Evolutionary conservation across 2,329 filamentous ascomycete species (phyloP).

Genomic region (Emmonsia crescens): DNA sequence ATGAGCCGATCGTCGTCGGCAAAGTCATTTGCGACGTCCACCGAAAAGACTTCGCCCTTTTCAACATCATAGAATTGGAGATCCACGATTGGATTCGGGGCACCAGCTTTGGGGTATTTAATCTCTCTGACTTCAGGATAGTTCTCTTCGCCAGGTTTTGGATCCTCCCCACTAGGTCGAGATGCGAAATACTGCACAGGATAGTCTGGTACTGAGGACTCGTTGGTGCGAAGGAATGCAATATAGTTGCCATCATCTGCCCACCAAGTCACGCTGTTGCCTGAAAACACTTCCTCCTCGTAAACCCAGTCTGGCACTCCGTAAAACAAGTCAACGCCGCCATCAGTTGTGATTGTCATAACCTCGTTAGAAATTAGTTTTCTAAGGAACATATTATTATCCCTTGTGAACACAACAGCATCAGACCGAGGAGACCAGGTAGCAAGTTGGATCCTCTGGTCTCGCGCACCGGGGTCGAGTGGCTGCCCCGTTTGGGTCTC

Average conservation of each 20-base stretch:
- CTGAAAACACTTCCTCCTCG: constrained; percentile 71
- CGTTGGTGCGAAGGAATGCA: constrained; percentile 87
- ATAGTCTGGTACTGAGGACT: constrained; percentile 81
- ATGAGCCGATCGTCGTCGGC: constrained; percentile 74
- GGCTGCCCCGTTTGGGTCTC: constrained; percentile 65
- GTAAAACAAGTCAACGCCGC: constrained; percentile 82
- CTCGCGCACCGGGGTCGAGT: constrained; percentile 57
- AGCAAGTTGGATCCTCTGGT: constrained; percentile 66
- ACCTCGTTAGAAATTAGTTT: constrained; percentile 50
- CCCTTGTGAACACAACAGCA: constrained; percentile 74
- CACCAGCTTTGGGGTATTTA: constrained; percentile 95
- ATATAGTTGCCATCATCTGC: constrained; percentile 79
- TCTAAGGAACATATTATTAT: constrained; percentile 84
- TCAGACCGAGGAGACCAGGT: constrained; percentile 82
- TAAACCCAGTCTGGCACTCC: constrained; percentile 97
- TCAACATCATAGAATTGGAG: constrained; percentile 79
- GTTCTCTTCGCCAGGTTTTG: constrained; percentile 61
- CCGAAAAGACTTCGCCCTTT: constrained; percentile 66
- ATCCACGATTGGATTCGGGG: constrained; percentile 83
- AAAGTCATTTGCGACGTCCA: constrained; percentile 69
- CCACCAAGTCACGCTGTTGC: constrained; percentile 88
- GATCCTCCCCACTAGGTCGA: constrained; percentile 63
- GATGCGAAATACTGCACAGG: constrained; percentile 90
- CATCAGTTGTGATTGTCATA: constrained; percentile 71
- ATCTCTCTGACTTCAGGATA: constrained; percentile 87